Evolutionary conservation across 345 rosid genomes (phyloP), one percentile per base, ranked within the genome.

Genomic region (Tarenaya hassleriana): DNA sequence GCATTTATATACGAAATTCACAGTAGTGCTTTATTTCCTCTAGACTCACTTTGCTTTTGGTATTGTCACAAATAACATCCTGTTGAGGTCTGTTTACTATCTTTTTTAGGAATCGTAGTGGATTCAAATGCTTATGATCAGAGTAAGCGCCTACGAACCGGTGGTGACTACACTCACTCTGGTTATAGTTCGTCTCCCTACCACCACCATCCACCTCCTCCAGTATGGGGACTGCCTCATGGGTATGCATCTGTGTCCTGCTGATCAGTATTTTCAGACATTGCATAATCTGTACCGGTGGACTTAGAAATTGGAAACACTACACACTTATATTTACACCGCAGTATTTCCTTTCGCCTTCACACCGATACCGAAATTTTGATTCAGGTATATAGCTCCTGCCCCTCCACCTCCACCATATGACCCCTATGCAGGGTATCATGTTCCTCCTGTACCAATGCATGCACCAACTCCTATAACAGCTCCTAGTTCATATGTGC

Each of bases 221-320:
- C 95, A 49, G 94, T 85, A 38, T 92, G 98, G 98, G 95, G 86
- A 50, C 90, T 94, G 11, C 91, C 94, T 21, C 98, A 85, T 65
- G 97, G 95, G 98, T 92, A 61, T 71, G 14, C 55, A 20, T 43
- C 50, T 49, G 12, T 49, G 33, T 13, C 12, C 2, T 52, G 4
- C 50, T 16, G 40, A 16, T 39, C 11, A n/a, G 10, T 34, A 10
- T 14, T 43, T 50, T 47, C 16, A 32, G 37, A 9, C 52, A 14
- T 12, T 38, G 16, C n/a, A n/a, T 16, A 4, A 10, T 9, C 13
- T 7, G 7, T 2, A 24, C 5, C 5, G 11, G 40, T 35, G 11
- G 13, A 10, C 11, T n/a, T 35, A 35, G 40, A 9, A 35, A 35
- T 7, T 64, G 35, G 16, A 43, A 27, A 8, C 35, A 24, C 29